Percentiles rank a stretch among this genome's conserved stretches.
These are phyloP conservation scores for Cadophora gregata DNA, from an alignment of 2,329 filamentous ascomycete genomes.

Conservation along the genomic window DNA sequence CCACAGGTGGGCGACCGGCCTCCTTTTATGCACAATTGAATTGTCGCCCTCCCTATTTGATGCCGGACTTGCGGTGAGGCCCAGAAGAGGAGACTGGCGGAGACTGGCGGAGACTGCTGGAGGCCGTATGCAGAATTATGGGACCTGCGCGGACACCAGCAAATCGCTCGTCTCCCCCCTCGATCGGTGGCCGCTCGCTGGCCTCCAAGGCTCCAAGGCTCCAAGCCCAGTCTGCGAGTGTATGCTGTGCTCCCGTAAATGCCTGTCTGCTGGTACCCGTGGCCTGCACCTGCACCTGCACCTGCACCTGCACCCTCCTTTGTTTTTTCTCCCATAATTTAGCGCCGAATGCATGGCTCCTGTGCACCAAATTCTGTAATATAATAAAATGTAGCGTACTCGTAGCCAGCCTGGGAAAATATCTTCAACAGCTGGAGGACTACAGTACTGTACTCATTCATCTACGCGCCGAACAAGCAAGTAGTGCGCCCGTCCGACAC, in stretches of 20 bases:
- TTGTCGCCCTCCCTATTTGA: slow-evolving; percentile 25
- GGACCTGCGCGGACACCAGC: slow-evolving; percentile 13
- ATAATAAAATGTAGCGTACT: neutral
- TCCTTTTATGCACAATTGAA: slow-evolving; percentile 34
- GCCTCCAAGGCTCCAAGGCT: too few relatives aligned
- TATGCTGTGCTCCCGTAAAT: slow-evolving; percentile 17
- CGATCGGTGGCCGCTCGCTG: slow-evolving; percentile 20
- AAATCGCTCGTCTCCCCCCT: slow-evolving; percentile 21
- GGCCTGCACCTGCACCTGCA: slow-evolving; percentile 18
- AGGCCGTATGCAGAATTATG: slow-evolving; percentile 11
- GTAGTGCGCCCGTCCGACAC: neutral
- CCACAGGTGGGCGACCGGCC: slow-evolving; percentile 19
- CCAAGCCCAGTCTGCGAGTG: neutral
- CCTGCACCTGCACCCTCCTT: slow-evolving; percentile 23
- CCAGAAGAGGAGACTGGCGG: slow-evolving; percentile 19
- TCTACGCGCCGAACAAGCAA: neutral
- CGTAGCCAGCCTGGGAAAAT: neutral
- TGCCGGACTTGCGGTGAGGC: slow-evolving; percentile 39
- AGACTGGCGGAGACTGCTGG: slow-evolving; percentile 3
- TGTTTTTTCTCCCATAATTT: slow-evolving; percentile 21
- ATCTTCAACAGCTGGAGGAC: slow-evolving; percentile 12
- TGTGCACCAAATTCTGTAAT: neutral
- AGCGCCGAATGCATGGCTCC: slow-evolving; percentile 14
- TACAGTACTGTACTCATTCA: too few relatives aligned
- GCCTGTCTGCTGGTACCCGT: slow-evolving; percentile 24